Conservation (phyloP, 345 rosid species). For the Salix koriyanagi region DNA sequence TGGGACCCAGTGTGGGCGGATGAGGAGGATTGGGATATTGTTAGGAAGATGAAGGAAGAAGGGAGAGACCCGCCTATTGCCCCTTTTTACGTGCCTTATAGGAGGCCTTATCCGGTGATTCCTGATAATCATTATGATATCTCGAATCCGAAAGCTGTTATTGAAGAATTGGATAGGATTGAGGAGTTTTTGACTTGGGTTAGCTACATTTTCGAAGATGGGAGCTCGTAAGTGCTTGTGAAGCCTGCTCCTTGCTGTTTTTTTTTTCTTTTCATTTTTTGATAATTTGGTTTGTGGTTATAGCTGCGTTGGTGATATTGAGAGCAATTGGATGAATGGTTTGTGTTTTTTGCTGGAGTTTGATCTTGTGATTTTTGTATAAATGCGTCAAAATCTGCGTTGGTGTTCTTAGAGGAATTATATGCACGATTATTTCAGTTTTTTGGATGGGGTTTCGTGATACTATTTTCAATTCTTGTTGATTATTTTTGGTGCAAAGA, state of each 20-base stretch:
- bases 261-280: neutral
- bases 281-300: neutral
- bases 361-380: too few relatives aligned
- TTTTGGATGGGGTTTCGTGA: neutral
- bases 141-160: slow-evolving; percentile 52
- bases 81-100: slow-evolving; percentile 75
- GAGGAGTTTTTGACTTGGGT: slow-evolving; percentile 89
- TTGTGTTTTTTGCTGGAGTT: neutral
- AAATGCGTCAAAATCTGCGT: neutral
- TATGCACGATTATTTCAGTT: neutral
- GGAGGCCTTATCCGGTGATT: slow-evolving; percentile 73
- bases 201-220: slow-evolving; percentile 90
- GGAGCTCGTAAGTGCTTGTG: slow-evolving; percentile 61
- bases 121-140: slow-evolving; percentile 67
- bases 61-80: slow-evolving; percentile 72
- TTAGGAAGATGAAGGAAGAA: slow-evolving; percentile 44
- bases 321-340: neutral
- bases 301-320: neutral
- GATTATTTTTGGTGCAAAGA: neutral
- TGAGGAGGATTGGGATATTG: slow-evolving; percentile 64
- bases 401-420: neutral
- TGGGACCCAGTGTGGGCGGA: slow-evolving; percentile 95
- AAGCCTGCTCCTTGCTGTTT: neutral
- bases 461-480: neutral
- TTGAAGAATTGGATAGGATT: slow-evolving; percentile 89